Evolutionary conservation across 2,329 filamentous ascomycete genomes (phyloP), one percentile per base, ranked within the genome.

Genomic region (Albifimbria verrucaria): DNA sequence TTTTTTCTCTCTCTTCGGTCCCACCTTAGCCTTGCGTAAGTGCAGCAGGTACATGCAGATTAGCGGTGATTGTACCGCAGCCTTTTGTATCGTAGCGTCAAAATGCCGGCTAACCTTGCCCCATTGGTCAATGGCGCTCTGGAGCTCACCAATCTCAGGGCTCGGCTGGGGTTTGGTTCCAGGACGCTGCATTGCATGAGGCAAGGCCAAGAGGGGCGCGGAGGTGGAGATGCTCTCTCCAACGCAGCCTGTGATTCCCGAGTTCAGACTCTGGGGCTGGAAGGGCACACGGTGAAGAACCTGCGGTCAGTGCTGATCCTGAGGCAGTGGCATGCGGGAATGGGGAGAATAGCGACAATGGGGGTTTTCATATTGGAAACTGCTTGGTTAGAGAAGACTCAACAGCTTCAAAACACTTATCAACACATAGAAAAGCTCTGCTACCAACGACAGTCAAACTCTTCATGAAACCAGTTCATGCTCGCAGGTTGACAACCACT

Each of bases 1-100:
- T 68, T 67, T 67, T 63, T 60, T 63, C 60, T 59, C 57, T 52
- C 54, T 60, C 59, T 43, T 62, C 52, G 28, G 26, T 52, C 52
- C 42, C 32, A 39, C 18, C 18, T 25, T 25, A 24, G 21, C 21
- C 43, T 46, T 22, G 43, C 21, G 46, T 52, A 53, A 39, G 32
- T 39, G n/a, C n/a, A n/a, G 44, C 23, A 51, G 55, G 53, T 52
- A 54, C 50, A n/a, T n/a, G n/a, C n/a, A n/a, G n/a, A n/a, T 39
- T 6, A n/a, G 32, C 32, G 32, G 32, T n/a, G 6, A 6, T 39
- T 15, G 12, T 39, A 39, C 32, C 18, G 32, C 18, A 39, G 32
- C 15, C 18, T 39, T 15, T 39, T 12, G 15, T 39, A 12, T n/a
- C 32, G 32, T 39, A 39, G 32, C 32, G 32, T 39, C 32, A 39